Evolutionary conservation across 2,329 filamentous ascomycete genomes (phyloP), one percentile per base, ranked within the genome.

Genomic region (Botrytis cinerea): DNA sequence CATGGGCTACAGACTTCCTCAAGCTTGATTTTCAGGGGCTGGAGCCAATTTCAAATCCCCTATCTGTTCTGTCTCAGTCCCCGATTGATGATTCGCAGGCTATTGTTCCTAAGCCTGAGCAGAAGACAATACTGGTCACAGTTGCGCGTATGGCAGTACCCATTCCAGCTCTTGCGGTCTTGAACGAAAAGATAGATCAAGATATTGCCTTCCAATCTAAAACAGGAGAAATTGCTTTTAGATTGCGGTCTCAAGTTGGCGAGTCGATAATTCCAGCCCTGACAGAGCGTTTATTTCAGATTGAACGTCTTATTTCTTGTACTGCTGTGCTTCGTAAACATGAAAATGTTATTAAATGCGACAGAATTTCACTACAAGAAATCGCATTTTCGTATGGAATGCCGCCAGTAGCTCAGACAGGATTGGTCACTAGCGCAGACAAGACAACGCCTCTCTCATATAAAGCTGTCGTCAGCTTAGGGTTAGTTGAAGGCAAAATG

Each of bases 301-400:
- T 96, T 73, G 89, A 92, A 78, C 88, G 91, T 32, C 85, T 96
- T 43, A 90, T 93, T 57, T 87, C 87, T 61, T 93, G 93, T 78
- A 85, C 94, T 40, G 87, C 90, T 62, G 89, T 91, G 1, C 87
- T 95, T 75, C 84, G 89, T 72, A 84, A 85, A 75, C 85, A 88
- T 76, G 84, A 84, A 64, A 85, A 85, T 25, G 85, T 86, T 70
- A 86, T 92, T 51, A 83, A 84, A 61, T 87, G 87, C 79, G 86
- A 90, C 76, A 84, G 86, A 59, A 85, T 91, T 72, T 89, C 87
- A 25, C 84, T 95, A 72, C 84, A 85, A 76, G 85, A 87, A 75
- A 86, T 96, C 9, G 83, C 87, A 4, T 94, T 96, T 80, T 88
- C 85, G n/a, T 97, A 96, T 80, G 85, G 84, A 70, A 77, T 73